Conservation (phyloP, 2,329 filamentous ascomycete genomes). For the Fragosphaeria purpurea region DNA sequence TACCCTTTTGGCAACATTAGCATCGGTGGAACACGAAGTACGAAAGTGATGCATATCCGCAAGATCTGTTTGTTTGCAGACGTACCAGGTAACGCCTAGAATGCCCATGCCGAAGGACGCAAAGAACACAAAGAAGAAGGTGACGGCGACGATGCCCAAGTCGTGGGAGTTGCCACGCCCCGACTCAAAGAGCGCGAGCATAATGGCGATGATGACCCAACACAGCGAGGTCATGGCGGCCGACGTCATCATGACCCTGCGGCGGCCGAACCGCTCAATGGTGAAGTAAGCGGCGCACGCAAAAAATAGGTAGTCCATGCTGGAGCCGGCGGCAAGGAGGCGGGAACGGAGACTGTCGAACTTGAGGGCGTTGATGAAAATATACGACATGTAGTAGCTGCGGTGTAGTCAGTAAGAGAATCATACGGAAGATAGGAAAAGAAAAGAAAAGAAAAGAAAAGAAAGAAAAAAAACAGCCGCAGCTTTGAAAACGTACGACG, state of each 20-base stretch:
- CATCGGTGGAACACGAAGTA: too few species aligned
- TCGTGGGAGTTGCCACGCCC: constrained; percentile 10
- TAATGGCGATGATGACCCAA: constrained; percentile 17
- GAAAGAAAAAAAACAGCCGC: too few species aligned
- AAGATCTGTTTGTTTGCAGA: too few species aligned
- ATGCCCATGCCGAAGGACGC: constrained; percentile 3
- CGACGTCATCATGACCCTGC: constrained; percentile 17
- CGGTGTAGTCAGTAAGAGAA: constrained; percentile 9
- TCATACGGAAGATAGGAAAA: neutral
- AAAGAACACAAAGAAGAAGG: constrained; percentile 21
- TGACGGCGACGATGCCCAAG: constrained; percentile 15
- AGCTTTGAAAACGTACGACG: constrained; percentile 11
- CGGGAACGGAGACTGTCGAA: constrained; percentile 20
- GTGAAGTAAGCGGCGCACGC: constrained; percentile 13
- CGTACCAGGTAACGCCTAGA: neutral
- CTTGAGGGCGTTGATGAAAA: constrained; percentile 32
- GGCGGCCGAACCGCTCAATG: constrained; percentile 25
- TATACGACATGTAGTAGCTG: constrained; percentile 22
- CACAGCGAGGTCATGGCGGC: constrained; percentile 13
- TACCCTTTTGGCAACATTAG: too few species aligned
- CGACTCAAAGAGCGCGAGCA: constrained; percentile 11
- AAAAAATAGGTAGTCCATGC: constrained; percentile 23
- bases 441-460: too few species aligned
- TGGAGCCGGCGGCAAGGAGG: constrained; percentile 34
- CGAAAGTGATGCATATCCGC: too few species aligned